Evolutionary conservation across 768 basidiomycete genomes (phyloP).

Genomic region (Fistulinella prunicolor): DNA sequence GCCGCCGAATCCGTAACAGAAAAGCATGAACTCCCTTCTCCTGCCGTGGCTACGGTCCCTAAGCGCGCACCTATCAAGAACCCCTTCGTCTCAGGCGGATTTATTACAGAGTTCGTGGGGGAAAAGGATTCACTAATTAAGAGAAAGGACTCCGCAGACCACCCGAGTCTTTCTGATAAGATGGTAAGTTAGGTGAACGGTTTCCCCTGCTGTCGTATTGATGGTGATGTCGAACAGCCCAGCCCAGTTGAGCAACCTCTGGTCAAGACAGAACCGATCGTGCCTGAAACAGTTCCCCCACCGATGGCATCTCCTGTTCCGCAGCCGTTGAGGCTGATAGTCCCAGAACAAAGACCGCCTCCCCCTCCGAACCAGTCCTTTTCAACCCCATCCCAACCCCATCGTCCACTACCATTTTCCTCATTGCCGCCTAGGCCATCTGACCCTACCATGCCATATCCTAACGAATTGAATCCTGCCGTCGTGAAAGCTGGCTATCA

Average conservation of each 20-base stretch:
- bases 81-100: slow-evolving; percentile 52
- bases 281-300: slow-evolving; percentile 11
- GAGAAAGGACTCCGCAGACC: slow-evolving; percentile 22
- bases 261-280: slow-evolving; percentile 22
- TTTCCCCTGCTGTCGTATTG: neutral
- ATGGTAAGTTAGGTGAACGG: slow-evolving; percentile 9
- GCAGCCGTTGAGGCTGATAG: slow-evolving; percentile 8
- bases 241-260: slow-evolving; percentile 11
- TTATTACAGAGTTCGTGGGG: slow-evolving; percentile 44
- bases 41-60: slow-evolving; percentile 1
- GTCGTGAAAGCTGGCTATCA: slow-evolving; percentile 23
- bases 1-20: slow-evolving; percentile 7
- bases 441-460: slow-evolving; percentile 10
- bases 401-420: slow-evolving; percentile 3
- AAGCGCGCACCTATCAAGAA: slow-evolving; percentile 31
- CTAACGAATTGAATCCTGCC: slow-evolving; percentile 15
- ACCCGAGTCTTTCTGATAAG: slow-evolving; percentile 8
- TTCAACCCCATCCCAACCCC: slow-evolving; percentile 13
- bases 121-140: slow-evolving; percentile 21
- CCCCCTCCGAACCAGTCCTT: slow-evolving; percentile 6
- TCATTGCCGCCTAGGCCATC: slow-evolving; percentile 20
- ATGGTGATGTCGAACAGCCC: slow-evolving; percentile 11
- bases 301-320: slow-evolving; percentile 9
- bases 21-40: slow-evolving; percentile 7
- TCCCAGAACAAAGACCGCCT: slow-evolving; percentile 13